Evolutionary conservation across 2,329 filamentous ascomycete species (phyloP).

Genomic region (Domatiomyces catenatus): DNA sequence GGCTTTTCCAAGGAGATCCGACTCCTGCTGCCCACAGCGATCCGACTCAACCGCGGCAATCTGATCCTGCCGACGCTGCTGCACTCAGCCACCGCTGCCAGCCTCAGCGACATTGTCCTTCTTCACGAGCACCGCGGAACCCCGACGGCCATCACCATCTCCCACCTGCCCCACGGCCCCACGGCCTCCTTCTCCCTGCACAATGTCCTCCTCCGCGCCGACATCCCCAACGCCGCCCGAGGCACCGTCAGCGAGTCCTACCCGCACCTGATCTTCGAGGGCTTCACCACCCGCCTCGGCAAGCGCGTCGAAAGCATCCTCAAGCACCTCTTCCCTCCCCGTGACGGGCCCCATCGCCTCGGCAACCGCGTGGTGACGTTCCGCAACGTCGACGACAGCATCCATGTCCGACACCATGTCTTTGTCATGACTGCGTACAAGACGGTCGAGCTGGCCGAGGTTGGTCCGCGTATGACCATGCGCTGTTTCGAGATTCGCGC

Average conservation of each 20-base stretch:
- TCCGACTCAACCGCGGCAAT: slow-evolving; percentile 83
- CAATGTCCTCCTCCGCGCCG: slow-evolving; percentile 82
- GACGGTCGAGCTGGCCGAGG: slow-evolving; percentile 74
- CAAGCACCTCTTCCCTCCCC: slow-evolving; percentile 85
- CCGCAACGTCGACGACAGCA: slow-evolving; percentile 73
- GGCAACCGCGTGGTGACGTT: slow-evolving; percentile 85
- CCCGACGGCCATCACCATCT: slow-evolving; percentile 75
- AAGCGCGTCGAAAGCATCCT: slow-evolving; percentile 73
- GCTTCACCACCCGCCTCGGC: slow-evolving; percentile 69
- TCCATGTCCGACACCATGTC: slow-evolving; percentile 85
- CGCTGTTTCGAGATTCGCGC: slow-evolving; percentile 80
- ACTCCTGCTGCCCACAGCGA: slow-evolving; percentile 65
- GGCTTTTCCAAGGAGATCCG: slow-evolving; percentile 88
- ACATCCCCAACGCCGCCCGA: slow-evolving; percentile 74
- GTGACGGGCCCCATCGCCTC: slow-evolving; percentile 65
- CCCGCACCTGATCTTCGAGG: slow-evolving; percentile 89
- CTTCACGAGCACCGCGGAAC: slow-evolving; percentile 87
- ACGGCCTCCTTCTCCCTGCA: slow-evolving; percentile 78
- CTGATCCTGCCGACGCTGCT: slow-evolving; percentile 76
- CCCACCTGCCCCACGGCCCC: slow-evolving; percentile 75
- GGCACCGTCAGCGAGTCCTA: slow-evolving; percentile 88
- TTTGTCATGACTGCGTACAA: slow-evolving; percentile 88
- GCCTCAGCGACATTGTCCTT: slow-evolving; percentile 70
- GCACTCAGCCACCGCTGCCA: slow-evolving; percentile 60
- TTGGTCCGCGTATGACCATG: slow-evolving; percentile 96